Conservation (phyloP, 352 stramenopile genomes). For the Phytophthora boehmeriae region DNA sequence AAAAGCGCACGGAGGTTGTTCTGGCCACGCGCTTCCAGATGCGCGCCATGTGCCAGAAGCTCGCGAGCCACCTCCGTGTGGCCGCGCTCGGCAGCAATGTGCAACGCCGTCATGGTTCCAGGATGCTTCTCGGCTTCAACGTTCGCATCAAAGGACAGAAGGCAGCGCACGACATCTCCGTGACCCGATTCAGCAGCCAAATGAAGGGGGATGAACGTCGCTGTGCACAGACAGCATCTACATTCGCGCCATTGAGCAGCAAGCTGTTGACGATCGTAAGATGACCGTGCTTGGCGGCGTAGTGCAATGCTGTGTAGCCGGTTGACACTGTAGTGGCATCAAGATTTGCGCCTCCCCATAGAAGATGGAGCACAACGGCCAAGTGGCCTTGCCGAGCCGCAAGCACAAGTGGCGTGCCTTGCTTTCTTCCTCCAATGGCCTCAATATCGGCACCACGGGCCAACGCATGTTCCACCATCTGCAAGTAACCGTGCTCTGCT, state of each 20-base stretch:
- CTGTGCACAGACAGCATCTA: constrained; percentile 46
- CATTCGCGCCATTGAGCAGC: constrained; percentile 54
- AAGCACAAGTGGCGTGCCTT: constrained; percentile 52
- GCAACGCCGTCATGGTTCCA: constrained; percentile 55
- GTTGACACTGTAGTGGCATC: constrained; percentile 41
- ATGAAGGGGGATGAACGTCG: constrained; percentile 49
- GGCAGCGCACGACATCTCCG: constrained; percentile 53
- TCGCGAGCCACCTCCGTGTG: constrained; percentile 45
- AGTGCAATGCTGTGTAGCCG: constrained; percentile 58
- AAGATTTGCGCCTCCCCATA: constrained; percentile 53
- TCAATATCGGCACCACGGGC: constrained; percentile 48
- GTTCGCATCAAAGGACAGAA: constrained; percentile 57
- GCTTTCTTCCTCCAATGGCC: constrained; percentile 35
- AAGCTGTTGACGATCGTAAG: constrained; percentile 62
- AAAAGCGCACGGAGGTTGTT: constrained; percentile 52
- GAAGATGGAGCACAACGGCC: constrained; percentile 50
- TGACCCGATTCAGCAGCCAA: constrained; percentile 56
- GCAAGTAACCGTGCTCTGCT: constrained; percentile 51
- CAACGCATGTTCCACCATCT: constrained; percentile 58
- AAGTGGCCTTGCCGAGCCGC: constrained; percentile 53
- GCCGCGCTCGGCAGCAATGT: constrained; percentile 60
- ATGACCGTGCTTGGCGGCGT: constrained; percentile 57
- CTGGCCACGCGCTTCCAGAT: constrained; percentile 47
- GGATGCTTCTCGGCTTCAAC: constrained; percentile 47
- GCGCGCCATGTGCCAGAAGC: constrained; percentile 47